Conservation (phyloP, 257 asterid species). For the Solanum piurae region DNA sequence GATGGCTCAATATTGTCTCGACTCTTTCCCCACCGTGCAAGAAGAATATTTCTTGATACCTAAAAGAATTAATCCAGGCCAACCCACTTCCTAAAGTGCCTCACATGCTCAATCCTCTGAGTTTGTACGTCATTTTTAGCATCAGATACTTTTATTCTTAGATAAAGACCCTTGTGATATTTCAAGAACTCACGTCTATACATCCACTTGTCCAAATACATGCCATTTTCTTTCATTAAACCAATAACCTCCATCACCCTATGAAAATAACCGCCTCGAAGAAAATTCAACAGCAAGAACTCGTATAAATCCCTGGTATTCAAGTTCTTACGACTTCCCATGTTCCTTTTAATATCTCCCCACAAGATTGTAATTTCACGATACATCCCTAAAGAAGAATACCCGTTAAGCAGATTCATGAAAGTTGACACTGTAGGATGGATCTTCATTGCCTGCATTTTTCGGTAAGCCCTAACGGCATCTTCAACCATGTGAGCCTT, state of each 20-base stretch:
- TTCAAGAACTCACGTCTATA: slow-evolving; percentile 53
- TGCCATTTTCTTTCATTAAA: slow-evolving; percentile 43
- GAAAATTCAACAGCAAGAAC: slow-evolving; percentile 46
- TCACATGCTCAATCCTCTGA: slow-evolving; percentile 64
- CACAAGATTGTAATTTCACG: slow-evolving; percentile 74
- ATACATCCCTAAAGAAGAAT: slow-evolving; percentile 51
- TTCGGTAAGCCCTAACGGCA: slow-evolving; percentile 54
- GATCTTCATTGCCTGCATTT: slow-evolving; percentile 58
- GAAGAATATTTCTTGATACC: background rate
- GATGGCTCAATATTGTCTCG: background rate
- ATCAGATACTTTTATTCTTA: slow-evolving; percentile 31
- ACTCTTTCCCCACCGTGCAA: background rate
- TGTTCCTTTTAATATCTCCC: slow-evolving; percentile 76
- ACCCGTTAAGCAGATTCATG: slow-evolving; percentile 47
- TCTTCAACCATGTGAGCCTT: slow-evolving; percentile 85
- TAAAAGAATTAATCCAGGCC: slow-evolving; percentile 24
- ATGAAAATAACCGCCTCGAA: slow-evolving; percentile 83
- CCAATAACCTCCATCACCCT: slow-evolving; percentile 72
- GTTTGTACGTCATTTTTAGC: slow-evolving; percentile 60
- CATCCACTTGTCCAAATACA: slow-evolving; percentile 73
- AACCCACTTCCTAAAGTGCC: slow-evolving; percentile 58
- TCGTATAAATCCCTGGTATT: slow-evolving; percentile 56
- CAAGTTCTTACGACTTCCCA: slow-evolving; percentile 19
- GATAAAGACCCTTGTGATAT: slow-evolving; percentile 69
- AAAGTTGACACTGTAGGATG: slow-evolving; percentile 52